Conservation (phyloP, 768 basidiomycete genomes). For the Hemileccinum impolitum region DNA sequence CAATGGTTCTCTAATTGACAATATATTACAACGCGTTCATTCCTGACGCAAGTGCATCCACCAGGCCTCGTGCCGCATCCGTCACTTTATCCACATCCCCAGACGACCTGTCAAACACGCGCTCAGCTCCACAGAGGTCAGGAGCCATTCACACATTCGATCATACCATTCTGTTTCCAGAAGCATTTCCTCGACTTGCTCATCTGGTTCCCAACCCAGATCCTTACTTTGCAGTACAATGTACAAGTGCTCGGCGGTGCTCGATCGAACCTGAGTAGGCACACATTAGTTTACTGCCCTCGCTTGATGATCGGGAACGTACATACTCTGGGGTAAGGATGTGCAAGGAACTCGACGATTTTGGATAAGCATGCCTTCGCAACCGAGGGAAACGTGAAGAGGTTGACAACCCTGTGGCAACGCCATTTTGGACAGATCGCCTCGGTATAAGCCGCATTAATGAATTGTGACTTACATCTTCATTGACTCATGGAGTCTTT, state of each 20-base stretch:
- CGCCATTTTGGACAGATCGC: slow-evolving; percentile 13
- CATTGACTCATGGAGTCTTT: slow-evolving; percentile 77
- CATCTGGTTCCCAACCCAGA: slow-evolving; percentile 59
- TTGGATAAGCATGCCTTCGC: slow-evolving; percentile 39
- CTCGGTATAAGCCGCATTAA: slow-evolving; percentile 12
- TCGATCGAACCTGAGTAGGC: slow-evolving; percentile 61
- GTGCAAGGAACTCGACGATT: slow-evolving; percentile 64
- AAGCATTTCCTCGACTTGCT: slow-evolving; percentile 58
- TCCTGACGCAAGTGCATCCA: slow-evolving; percentile 35
- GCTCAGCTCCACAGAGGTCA: slow-evolving; percentile 20
- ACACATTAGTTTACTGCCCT: slow-evolving; percentile 4
- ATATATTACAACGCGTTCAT: slow-evolving; percentile 24
- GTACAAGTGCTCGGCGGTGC: slow-evolving; percentile 82
- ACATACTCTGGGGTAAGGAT: slow-evolving; percentile 77
- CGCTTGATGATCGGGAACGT: slow-evolving; percentile 11
- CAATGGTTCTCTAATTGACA: not conserved
- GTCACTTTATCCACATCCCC: slow-evolving; percentile 36
- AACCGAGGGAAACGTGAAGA: slow-evolving; percentile 52
- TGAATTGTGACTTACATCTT: slow-evolving; percentile 60
- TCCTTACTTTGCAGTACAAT: slow-evolving; percentile 70
- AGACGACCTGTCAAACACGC: slow-evolving; percentile 46
- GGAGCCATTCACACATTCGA: slow-evolving; percentile 4
- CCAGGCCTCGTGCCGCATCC: slow-evolving; percentile 41
- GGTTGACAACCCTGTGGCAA: slow-evolving; percentile 55
- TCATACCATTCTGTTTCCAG: slow-evolving; percentile 82